Percentiles rank a stretch among this genome's conserved stretches.
Evolutionary conservation across 2,329 filamentous ascomycete species (phyloP).

Genomic region (Ustulina deusta): DNA sequence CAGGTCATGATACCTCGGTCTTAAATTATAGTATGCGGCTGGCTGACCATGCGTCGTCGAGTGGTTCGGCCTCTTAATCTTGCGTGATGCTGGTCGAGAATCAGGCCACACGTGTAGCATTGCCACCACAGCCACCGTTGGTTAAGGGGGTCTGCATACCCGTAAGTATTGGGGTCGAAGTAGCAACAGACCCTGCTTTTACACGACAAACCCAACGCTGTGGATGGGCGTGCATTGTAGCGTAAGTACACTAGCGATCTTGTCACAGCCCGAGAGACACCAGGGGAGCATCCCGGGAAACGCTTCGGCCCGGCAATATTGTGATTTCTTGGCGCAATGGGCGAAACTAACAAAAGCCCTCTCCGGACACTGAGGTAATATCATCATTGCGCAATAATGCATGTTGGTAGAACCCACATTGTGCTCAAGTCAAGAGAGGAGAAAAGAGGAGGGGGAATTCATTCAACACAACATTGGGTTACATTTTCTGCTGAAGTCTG

Average conservation of each 20-base stretch:
- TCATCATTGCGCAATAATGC: conserved; percentile 19
- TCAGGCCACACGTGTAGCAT: conserved; percentile 33
- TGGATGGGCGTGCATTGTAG: conserved; percentile 4
- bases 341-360: neutral
- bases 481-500: conserved; percentile 27
- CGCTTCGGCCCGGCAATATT: conserved; percentile 32
- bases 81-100: conserved; percentile 30
- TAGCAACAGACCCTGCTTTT: neutral
- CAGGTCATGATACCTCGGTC: conserved; percentile 23
- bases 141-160: neutral
- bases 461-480: conserved; percentile 24
- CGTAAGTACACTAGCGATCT: conserved; percentile 1
- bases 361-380: neutral
- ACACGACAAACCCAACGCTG: conserved; percentile 8
- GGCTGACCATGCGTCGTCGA: conserved; percentile 29
- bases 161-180: neutral
- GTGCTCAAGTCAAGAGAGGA: neutral
- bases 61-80: conserved; percentile 27
- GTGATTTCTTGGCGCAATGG: conserved; percentile 20
- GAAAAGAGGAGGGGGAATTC: neutral
- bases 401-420: conserved; percentile 21
- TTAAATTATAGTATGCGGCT: conserved; percentile 20
- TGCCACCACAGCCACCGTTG: conserved; percentile 30
- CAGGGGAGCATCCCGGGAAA: conserved; percentile 24
- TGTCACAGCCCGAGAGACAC: conserved; percentile 16